These are phyloP conservation scores for Ajuga chamaepitys DNA, from an alignment of 257 asterid genomes.

Conservation along the genomic window DNA sequence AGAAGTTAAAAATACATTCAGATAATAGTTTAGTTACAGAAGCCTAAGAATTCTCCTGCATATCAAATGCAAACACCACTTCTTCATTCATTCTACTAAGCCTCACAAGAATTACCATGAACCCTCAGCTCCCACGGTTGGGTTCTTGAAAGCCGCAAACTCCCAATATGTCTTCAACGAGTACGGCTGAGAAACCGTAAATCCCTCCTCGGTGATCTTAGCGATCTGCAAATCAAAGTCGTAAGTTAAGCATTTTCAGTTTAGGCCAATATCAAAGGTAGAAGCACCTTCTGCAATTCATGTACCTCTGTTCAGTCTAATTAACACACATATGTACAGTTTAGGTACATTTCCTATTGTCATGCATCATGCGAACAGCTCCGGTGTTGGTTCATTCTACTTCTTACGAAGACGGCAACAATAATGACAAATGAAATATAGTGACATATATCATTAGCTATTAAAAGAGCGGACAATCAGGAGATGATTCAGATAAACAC, in stretches of 20 bases:
- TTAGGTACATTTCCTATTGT: background rate
- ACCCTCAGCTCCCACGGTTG: conserved; percentile 78
- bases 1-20: too few relatives aligned
- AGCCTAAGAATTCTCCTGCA: too few relatives aligned
- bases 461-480: too few relatives aligned
- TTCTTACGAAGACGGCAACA: too few relatives aligned
- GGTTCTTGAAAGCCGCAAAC: conserved; percentile 76
- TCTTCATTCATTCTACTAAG: too few relatives aligned
- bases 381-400: background rate
- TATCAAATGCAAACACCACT: too few relatives aligned
- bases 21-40: too few relatives aligned
- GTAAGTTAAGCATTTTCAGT: background rate
- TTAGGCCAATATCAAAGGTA: background rate
- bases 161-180: conserved; percentile 79
- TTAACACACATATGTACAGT: background rate
- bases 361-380: background rate
- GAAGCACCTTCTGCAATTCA: background rate
- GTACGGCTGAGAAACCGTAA: conserved; percentile 53
- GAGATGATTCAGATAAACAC: too few relatives aligned
- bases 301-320: background rate
- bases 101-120: too few relatives aligned
- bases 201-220: conserved; percentile 80
- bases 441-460: too few relatives aligned
- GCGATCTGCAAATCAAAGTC: conserved; percentile 60
- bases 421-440: too few relatives aligned